Percentiles rank a stretch among this genome's conserved stretches.
Conservation (phyloP, 768 basidiomycete species). For the Sarcomyxa edulis region DNA sequence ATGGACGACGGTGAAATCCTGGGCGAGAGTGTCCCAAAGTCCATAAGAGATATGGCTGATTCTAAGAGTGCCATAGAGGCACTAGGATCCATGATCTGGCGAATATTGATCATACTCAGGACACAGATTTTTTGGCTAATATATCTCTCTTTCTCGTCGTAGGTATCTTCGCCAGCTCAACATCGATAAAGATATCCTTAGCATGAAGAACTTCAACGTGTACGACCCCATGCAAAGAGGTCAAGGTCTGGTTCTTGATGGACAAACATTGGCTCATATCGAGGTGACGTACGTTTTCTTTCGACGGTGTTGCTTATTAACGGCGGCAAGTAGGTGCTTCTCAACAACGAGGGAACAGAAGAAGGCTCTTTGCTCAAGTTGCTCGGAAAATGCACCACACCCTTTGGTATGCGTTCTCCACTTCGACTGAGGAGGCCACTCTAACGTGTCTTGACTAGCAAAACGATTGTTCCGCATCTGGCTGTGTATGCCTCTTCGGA, state of each 20-base stretch:
- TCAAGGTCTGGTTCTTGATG: slow-evolving; percentile 83
- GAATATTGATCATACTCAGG: slow-evolving; percentile 12
- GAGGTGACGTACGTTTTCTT: slow-evolving; percentile 49
- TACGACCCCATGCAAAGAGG: slow-evolving; percentile 94
- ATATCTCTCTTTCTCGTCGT: too few relatives aligned
- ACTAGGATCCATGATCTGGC: slow-evolving; percentile 91
- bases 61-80: slow-evolving; percentile 73
- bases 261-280: slow-evolving; percentile 91
- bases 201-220: slow-evolving; percentile 96
- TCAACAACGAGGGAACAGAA: slow-evolving; percentile 91
- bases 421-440: not conserved
- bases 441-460: slow-evolving; percentile 45
- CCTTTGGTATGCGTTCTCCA: slow-evolving; percentile 60
- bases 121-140: not conserved
- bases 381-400: slow-evolving; percentile 80
- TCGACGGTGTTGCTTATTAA: not conserved
- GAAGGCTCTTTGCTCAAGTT: slow-evolving; percentile 87
- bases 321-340: slow-evolving; percentile 72
- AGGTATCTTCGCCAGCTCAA: slow-evolving; percentile 91
- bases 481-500: slow-evolving; percentile 88
- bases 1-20: slow-evolving; percentile 44
- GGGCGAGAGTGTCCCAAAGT: slow-evolving; percentile 51
- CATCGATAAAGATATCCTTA: slow-evolving; percentile 91
- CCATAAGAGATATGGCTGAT: slow-evolving; percentile 68
- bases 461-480: slow-evolving; percentile 96